phyloP scores from a whole-genome alignment of 371 early-diverging fungal genomes.

The Apophysomyces variabilis region DNA sequence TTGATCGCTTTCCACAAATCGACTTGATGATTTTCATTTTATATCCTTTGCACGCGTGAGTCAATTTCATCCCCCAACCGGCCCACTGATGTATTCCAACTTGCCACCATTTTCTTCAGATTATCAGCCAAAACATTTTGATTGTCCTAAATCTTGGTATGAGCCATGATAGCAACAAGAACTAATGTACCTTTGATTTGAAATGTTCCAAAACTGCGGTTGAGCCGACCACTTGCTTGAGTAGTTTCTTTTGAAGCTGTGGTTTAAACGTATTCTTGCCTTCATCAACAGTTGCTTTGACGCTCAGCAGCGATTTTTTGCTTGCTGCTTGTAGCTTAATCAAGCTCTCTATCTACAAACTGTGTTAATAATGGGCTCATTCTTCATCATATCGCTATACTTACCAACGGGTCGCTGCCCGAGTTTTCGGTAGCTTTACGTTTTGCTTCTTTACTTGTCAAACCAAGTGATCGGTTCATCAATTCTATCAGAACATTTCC shows the following conservation, averaged over 20 bases:
- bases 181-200: slow-evolving; percentile 22
- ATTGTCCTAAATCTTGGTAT: slow-evolving; percentile 19
- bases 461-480: slow-evolving; percentile 38
- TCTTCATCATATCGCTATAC: slow-evolving; percentile 8
- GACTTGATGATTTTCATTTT: not conserved
- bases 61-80: slow-evolving; percentile 41
- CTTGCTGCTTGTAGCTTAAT: slow-evolving; percentile 23
- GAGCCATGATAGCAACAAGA: not conserved
- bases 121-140: slow-evolving; percentile 28
- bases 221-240: slow-evolving; percentile 27
- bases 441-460: slow-evolving; percentile 47
- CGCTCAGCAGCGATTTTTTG: slow-evolving; percentile 30
- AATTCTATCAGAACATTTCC: slow-evolving; percentile 41
- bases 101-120: slow-evolving; percentile 37
- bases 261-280: slow-evolving; percentile 38
- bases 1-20: no score
- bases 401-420: slow-evolving; percentile 35
- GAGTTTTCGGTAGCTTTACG: slow-evolving; percentile 41
- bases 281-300: slow-evolving; percentile 29
- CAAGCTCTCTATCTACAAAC: slow-evolving; percentile 18
- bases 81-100: slow-evolving; percentile 42
- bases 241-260: slow-evolving; percentile 42
- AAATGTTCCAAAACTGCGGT: slow-evolving; percentile 23
- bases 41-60: slow-evolving; percentile 41
- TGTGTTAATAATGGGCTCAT: not conserved